Conservation (phyloP, 768 basidiomycete genomes). For the Mycena galopus region DNA sequence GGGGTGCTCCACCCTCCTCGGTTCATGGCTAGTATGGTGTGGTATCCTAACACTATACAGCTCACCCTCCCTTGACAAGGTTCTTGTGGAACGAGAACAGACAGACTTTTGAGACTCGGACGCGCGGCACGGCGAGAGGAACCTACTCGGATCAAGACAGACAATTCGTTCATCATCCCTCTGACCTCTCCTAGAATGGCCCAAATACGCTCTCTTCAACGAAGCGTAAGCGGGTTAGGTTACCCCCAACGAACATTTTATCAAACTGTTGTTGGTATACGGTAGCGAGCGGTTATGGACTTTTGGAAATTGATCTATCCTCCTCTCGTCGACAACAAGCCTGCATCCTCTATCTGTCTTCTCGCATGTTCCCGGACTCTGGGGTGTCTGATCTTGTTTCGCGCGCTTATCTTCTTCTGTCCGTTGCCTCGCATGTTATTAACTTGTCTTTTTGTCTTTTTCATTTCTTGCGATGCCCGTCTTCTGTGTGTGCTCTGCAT, state of each 20-base stretch:
- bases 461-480: conserved; percentile 43
- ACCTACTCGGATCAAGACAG: conserved; percentile 43
- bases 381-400: conserved; percentile 41
- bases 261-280: conserved; percentile 58
- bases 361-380: conserved; percentile 34
- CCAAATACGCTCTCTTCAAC: conserved; percentile 49
- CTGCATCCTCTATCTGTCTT: conserved; percentile 67
- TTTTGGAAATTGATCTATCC: conserved; percentile 49
- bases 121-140: conserved; percentile 54
- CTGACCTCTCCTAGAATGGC: conserved; percentile 56
- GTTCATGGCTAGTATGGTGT: conserved; percentile 38
- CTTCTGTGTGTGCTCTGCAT: conserved; percentile 49
- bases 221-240: conserved; percentile 50
- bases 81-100: conserved; percentile 40
- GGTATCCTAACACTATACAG: conserved; percentile 43
- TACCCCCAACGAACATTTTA: conserved; percentile 57
- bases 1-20: conserved; percentile 38
- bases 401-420: conserved; percentile 63
- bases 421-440: conserved; percentile 55
- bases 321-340: conserved; percentile 57
- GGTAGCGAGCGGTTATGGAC: conserved; percentile 64
- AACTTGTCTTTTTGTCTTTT: conserved; percentile 59
- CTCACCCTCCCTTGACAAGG: conserved; percentile 27
- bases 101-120: conserved; percentile 54
- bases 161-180: conserved; percentile 52